These are phyloP conservation scores for Auriscalpium orientale DNA, from an alignment of 768 basidiomycete genomes.

Conservation along the genomic window DNA sequence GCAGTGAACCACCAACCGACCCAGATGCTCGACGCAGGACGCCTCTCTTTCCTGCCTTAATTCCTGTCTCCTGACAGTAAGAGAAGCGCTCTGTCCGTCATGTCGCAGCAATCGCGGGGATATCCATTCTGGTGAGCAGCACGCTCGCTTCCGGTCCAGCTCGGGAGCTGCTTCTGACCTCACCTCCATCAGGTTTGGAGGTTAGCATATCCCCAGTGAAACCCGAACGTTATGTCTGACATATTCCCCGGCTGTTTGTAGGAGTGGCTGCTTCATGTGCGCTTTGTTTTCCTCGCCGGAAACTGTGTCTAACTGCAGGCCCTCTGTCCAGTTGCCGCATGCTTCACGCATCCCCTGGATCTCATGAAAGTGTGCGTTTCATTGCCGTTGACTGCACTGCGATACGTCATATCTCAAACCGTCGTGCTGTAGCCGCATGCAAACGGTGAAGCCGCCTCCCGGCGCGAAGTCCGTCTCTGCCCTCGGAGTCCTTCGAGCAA, in stretches of 20 bases:
- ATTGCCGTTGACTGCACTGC: not conserved
- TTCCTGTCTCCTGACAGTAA: too few species aligned
- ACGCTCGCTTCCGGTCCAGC: too few species aligned
- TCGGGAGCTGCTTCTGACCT: not conserved
- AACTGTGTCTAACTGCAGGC: not conserved
- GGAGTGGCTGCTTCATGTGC: conserved; percentile 30
- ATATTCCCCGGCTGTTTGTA: conserved; percentile 3
- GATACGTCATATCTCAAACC: not conserved
- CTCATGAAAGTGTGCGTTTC: conserved; percentile 71
- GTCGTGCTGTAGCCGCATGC: conserved; percentile 58
- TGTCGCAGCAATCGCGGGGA: conserved; percentile 5
- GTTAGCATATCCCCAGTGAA: conserved; percentile 13
- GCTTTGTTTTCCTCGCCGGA: conserved; percentile 3
- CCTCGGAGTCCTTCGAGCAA: conserved; percentile 52
- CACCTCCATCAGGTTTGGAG: conserved; percentile 24
- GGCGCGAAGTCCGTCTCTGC: conserved; percentile 56
- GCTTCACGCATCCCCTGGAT: conserved; percentile 77
- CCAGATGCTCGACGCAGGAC: too few species aligned
- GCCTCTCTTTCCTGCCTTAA: too few species aligned
- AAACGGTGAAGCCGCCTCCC: conserved; percentile 46
- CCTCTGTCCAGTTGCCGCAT: conserved; percentile 57
- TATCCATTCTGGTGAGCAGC: conserved; percentile 16
- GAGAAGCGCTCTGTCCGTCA: not conserved
- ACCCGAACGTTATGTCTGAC: not conserved
- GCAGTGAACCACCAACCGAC: too few species aligned